Percentiles rank a stretch among this genome's conserved stretches.
Evolutionary conservation across 805 yeast species (phyloP).

Genomic region (Starmera amethionina): DNA sequence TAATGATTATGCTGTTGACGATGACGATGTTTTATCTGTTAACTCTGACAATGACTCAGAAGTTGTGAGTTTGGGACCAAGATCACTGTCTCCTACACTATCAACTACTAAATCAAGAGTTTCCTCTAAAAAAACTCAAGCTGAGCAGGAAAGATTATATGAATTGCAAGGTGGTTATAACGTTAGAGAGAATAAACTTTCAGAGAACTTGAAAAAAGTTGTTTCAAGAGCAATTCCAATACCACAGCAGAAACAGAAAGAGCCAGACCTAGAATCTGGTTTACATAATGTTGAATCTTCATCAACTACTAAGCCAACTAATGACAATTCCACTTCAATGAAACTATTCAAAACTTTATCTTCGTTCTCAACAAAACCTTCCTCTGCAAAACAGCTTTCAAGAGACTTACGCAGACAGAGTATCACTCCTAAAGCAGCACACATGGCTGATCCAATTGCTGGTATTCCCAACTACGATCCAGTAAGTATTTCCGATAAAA

Average conservation of each 20-base stretch:
- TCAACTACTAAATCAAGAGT: neutral
- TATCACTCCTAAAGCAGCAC: slow-evolving; percentile 31
- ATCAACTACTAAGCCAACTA: neutral
- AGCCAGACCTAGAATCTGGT: slow-evolving; percentile 10
- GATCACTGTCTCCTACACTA: too few species aligned
- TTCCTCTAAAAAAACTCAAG: slow-evolving; percentile 9
- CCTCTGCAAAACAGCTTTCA: slow-evolving; percentile 20
- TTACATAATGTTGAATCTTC: slow-evolving; percentile 8
- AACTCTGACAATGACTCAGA: slow-evolving; percentile 8
- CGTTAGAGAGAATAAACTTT: slow-evolving; percentile 24
- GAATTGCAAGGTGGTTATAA: slow-evolving; percentile 18
- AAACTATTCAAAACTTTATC: neutral
- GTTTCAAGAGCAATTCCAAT: slow-evolving; percentile 11
- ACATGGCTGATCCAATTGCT: slow-evolving; percentile 34
- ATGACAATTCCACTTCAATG: neutral
- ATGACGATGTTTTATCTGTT: slow-evolving; percentile 6
- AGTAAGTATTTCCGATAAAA: slow-evolving; percentile 6
- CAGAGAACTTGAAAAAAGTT: slow-evolving; percentile 23
- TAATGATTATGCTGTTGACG: neutral
- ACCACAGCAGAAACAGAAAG: slow-evolving; percentile 17
- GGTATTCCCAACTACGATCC: slow-evolving; percentile 28
- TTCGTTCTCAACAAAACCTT: neutral
- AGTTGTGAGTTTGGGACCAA: too few species aligned
- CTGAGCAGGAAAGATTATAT: slow-evolving; percentile 19
- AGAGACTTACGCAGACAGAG: slow-evolving; percentile 26